A percentile compares a stretch with the other conserved stretches of the same genome.
These are phyloP conservation scores for Pseudonitzschia multistriata DNA, from an alignment of 108 stramenopile species.

Conservation along the genomic window DNA sequence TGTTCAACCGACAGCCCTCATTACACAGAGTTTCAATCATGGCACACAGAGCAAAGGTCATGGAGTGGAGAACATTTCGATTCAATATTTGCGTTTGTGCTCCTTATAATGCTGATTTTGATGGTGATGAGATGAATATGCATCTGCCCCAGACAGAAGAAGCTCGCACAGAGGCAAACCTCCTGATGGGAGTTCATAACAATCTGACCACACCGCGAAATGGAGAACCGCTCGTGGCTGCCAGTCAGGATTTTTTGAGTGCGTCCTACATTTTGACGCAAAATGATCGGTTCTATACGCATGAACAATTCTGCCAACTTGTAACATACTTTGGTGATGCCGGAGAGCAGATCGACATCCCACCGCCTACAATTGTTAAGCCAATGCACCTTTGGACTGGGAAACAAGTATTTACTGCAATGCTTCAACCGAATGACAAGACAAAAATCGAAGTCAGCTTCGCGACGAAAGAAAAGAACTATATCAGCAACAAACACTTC, in stretches of 20 bases:
- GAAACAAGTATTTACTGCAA: constrained; percentile 89
- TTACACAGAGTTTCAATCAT: constrained; percentile 98
- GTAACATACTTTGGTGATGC: constrained; percentile 93
- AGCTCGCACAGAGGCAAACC: constrained; percentile 93
- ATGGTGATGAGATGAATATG: constrained; percentile 99
- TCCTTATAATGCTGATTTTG: constrained; percentile 99
- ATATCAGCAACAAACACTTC: constrained; percentile 76
- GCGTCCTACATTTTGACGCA: constrained; percentile 94
- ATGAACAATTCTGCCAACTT: constrained; percentile 83
- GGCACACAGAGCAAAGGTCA: constrained; percentile 93
- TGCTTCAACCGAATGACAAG: constrained; percentile 83
- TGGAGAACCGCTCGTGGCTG: constrained; percentile 97
- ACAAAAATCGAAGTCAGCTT: constrained; percentile 78
- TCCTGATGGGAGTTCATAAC: constrained; percentile 93
- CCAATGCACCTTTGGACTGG: constrained; percentile 96
- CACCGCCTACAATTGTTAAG: constrained; percentile 88
- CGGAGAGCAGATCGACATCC: constrained; percentile 88
- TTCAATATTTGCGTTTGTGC: constrained; percentile 99
- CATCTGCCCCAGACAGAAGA: constrained; percentile 99
- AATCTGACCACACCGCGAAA: constrained; percentile 96
- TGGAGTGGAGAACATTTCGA: constrained; percentile 95
- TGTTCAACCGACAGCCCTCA: constrained; percentile 99
- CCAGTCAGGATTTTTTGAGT: constrained; percentile 96
- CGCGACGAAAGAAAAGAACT: constrained; percentile 94
- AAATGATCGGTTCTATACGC: constrained; percentile 89